phyloP scores from a whole-genome alignment of 352 stramenopile species.

The Globisporangium ultimum region DNA sequence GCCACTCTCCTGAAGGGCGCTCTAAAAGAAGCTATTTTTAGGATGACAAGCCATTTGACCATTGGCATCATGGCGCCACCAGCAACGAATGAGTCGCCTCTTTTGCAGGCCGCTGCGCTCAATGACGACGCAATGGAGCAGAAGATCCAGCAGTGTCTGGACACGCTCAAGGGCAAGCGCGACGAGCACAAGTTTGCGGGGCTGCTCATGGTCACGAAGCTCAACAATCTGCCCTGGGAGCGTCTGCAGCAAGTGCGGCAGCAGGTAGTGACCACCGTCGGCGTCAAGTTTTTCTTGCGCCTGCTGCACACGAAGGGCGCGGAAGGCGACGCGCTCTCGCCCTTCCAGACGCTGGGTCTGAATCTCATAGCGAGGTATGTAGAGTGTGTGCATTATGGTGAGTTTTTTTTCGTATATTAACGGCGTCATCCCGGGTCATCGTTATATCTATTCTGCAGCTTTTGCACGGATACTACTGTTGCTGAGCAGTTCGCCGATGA shows the following conservation, averaged over 20 bases:
- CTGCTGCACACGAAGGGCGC: slow-evolving; percentile 72
- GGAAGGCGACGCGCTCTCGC: slow-evolving; percentile 41
- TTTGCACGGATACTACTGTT: slow-evolving; percentile 51
- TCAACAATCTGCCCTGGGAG: slow-evolving; percentile 37
- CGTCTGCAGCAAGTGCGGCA: slow-evolving; percentile 46
- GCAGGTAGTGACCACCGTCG: slow-evolving; percentile 63
- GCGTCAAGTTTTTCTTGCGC: slow-evolving; percentile 69
- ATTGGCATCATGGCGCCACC: background rate
- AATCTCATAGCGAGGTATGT: slow-evolving; percentile 76
- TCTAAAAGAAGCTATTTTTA: too few relatives aligned
- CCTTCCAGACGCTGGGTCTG: slow-evolving; percentile 72
- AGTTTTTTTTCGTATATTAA: background rate
- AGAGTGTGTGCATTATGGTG: background rate
- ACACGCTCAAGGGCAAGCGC: slow-evolving; percentile 59
- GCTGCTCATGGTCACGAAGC: slow-evolving; percentile 85
- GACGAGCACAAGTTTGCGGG: slow-evolving; percentile 88
- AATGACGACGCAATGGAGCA: slow-evolving; percentile 5
- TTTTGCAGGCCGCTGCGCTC: background rate
- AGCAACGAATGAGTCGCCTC: background rate
- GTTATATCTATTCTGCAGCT: slow-evolving; percentile 28
- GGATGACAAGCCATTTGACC: too few relatives aligned
- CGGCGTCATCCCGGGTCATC: background rate
- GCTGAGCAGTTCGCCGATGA: slow-evolving; percentile 61
- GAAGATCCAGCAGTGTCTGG: slow-evolving; percentile 50
- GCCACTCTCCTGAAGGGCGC: too few relatives aligned